Percentiles rank a stretch among this genome's conserved stretches.
Evolutionary conservation across 202 grass and related monocot species (phyloP).

Genomic region (Carex arenaria): DNA sequence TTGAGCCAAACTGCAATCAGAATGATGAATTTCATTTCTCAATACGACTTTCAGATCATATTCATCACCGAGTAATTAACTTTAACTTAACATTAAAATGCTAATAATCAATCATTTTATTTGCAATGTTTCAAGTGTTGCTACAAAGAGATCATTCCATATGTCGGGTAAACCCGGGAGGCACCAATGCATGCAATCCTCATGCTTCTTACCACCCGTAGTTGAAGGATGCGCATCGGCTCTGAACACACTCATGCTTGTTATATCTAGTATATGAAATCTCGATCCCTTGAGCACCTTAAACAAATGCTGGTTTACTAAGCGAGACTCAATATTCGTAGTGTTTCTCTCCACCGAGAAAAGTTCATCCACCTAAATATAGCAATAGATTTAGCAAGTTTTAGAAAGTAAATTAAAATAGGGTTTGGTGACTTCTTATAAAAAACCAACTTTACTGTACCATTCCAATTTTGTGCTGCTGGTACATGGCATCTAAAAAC

Average conservation of each 20-base stretch:
- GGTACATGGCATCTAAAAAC: background rate
- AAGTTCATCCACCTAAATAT: slow-evolving; percentile 54
- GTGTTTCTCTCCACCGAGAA: slow-evolving; percentile 65
- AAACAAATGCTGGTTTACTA: slow-evolving; percentile 59
- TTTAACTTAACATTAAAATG: background rate
- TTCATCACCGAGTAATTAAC: background rate
- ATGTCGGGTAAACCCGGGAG: slow-evolving; percentile 76
- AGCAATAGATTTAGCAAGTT: background rate
- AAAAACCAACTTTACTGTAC: background rate
- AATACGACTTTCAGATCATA: background rate
- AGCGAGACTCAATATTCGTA: slow-evolving; percentile 52
- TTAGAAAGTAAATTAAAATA: no score
- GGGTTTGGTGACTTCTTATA: background rate
- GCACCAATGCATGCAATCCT: slow-evolving; percentile 98
- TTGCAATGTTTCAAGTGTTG: slow-evolving; percentile 28
- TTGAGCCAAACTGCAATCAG: no score
- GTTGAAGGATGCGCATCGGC: slow-evolving; percentile 90
- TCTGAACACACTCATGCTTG: slow-evolving; percentile 77
- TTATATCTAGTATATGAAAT: slow-evolving; percentile 64
- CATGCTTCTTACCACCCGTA: slow-evolving; percentile 72
- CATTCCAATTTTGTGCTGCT: background rate
- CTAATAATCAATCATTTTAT: background rate
- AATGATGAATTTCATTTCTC: no score
- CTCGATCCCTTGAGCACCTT: slow-evolving; percentile 41
- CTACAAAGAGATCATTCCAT: slow-evolving; percentile 76